Evolutionary conservation across 2,329 filamentous ascomycete genomes (phyloP), one percentile per base, ranked within the genome.

Genomic region (Penicillium verrucosum): DNA sequence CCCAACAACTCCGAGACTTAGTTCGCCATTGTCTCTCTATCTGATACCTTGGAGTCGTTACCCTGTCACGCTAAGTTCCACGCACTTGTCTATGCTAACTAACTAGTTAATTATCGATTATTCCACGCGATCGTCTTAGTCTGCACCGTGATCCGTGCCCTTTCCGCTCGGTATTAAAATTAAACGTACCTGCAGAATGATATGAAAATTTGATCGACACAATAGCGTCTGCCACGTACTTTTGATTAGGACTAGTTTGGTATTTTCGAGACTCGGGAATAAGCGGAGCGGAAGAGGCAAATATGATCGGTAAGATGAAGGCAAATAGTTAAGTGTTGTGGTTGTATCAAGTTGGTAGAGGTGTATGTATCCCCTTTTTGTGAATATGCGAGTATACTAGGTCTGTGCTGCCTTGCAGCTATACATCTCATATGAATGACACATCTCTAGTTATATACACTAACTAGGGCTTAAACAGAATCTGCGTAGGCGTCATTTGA

Each of bases 161-260:
- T 27, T 56, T 34, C 54, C 54, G 43, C 32, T 51, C 41, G 34
- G 47, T 34, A 56, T 41, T 51, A 53, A 53, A 38, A n/a, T 37
- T 18, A 12, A 36, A 9, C 50, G 47, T 60, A 51, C 54, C 61
- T 63, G 59, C 59, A 61, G 57, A 36, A 27, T n/a, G 29, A 48
- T 37, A 38, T 21, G 43, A 41, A n/a, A 51, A 34, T 49, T 36
- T 7, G 60, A 59, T 62, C 52, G 55, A 54, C 54, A 49, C 30
- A 30, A 52, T 51, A 48, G 40, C 37, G 41, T 49, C 50, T 59
- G 59, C 52, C 49, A 51, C 45, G 56, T 60, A 60, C 53, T 56
- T 60, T 59, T 49, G 49, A 3, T 48, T 25, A 29, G 32, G 50
- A 57, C 49, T 58, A 50, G 52, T 60, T 51, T 51, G 30, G 44